Conservation (phyloP, 768 basidiomycete species). For the Leucocoprinus leucothites region DNA sequence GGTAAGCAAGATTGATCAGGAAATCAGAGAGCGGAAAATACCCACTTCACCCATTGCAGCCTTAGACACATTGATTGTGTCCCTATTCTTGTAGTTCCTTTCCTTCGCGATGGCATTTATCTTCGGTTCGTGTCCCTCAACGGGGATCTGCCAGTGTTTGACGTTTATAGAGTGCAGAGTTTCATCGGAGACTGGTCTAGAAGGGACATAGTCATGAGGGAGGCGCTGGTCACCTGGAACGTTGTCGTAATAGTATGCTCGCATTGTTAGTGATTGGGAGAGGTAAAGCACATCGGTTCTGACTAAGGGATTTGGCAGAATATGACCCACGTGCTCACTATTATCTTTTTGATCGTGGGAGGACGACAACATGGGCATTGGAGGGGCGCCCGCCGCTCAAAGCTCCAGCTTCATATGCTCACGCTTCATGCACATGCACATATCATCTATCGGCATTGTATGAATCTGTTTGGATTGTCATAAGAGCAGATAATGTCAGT, state of each 20-base stretch:
- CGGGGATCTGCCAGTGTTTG: constrained; percentile 62
- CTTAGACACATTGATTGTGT: constrained; percentile 74
- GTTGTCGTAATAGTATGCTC: constrained; percentile 73
- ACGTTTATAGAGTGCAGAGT: constrained; percentile 60
- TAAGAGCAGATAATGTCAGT: too few relatives aligned
- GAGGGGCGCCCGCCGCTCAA: too few relatives aligned
- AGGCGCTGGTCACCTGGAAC: constrained; percentile 79
- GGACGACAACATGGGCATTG: too few relatives aligned
- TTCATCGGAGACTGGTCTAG: constrained; percentile 47
- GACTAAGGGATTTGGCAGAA: too few relatives aligned
- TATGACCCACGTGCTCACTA: too few relatives aligned
- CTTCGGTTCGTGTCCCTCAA: constrained; percentile 53
- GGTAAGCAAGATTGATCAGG: background rate
- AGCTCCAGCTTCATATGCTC: too few relatives aligned
- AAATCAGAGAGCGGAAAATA: constrained; percentile 4
- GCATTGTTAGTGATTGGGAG: constrained; percentile 39
- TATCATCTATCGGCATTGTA: too few relatives aligned
- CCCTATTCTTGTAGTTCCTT: constrained; percentile 80
- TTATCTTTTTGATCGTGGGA: too few relatives aligned
- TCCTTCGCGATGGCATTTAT: constrained; percentile 64
- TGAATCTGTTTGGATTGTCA: too few relatives aligned
- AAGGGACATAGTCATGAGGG: constrained; percentile 67
- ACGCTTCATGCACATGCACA: too few relatives aligned
- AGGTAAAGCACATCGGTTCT: too few relatives aligned
- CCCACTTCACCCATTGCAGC: constrained; percentile 72